Conservation (phyloP, 179 eudicot genomes). For the Gypsophila paniculata region DNA sequence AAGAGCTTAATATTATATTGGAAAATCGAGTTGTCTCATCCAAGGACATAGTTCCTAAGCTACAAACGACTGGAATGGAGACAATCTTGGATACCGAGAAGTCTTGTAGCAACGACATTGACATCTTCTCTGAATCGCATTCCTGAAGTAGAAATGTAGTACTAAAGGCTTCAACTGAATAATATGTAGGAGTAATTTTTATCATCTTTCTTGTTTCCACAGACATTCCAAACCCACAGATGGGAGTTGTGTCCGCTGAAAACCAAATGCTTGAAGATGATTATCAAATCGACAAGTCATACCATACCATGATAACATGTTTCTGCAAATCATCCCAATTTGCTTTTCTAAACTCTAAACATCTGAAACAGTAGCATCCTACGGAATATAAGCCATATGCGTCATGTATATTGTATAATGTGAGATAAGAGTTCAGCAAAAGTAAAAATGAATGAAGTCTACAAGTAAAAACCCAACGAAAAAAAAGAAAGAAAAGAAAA, state of each 20-base stretch:
- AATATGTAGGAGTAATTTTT: neutral
- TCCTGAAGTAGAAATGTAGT: conserved; percentile 37
- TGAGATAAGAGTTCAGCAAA: neutral
- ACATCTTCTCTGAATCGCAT: conserved; percentile 47
- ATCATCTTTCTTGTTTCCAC: neutral
- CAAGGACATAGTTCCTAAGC: conserved; percentile 39
- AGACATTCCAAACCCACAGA: conserved; percentile 8
- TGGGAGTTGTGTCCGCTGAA: conserved; percentile 11
- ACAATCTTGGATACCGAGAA: conserved; percentile 13
- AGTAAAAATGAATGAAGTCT: neutral
- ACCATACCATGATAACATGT: neutral
- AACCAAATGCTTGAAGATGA: conserved; percentile 1
- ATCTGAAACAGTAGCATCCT: neutral
- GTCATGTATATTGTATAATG: neutral
- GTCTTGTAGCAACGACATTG: conserved; percentile 30
- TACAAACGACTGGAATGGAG: conserved; percentile 21
- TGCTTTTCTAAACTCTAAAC: neutral
- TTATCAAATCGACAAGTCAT: neutral
- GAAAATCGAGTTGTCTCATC: conserved; percentile 41
- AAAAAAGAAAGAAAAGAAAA: neutral
- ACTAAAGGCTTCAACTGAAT: neutral
- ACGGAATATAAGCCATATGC: neutral
- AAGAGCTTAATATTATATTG: conserved; percentile 56
- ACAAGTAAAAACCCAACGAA: neutral
- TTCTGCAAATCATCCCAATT: neutral